Base-by-base conservation (phyloP, 2,329 filamentous ascomycete species). In the Raffaelea arxii region DNA sequence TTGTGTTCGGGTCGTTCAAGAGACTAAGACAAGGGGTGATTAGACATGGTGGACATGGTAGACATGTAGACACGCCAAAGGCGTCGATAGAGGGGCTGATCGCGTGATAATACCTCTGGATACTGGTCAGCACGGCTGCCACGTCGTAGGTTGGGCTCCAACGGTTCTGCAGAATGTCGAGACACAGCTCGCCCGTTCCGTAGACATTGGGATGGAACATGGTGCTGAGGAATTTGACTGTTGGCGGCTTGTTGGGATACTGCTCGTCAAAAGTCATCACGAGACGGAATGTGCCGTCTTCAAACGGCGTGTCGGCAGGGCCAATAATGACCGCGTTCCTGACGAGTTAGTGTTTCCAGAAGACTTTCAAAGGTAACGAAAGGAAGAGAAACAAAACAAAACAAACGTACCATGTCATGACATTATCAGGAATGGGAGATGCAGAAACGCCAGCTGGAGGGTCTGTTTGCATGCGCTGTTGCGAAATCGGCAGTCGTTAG, bases 171-270 rank as follows among this genome's bases (percentile, higher is more conserved):
- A 98, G 67, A 55, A 98, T 98, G 62, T 98, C 92, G 55, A 98
- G 70, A 62, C 92, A 98, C 43, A 98, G 75, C 70, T 98, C 92
- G 51, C 92, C 92, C 0, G 90, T 97, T 45, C 86, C 90, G 63
- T 98, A 98, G 48, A 98, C 92, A 61, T 98, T 98, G 18, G 92
- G 92, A 59, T 98, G 92, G 66, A 98, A 98, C 92, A 98, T 98
- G 64, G 92, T 82, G 66, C 87, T 94, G 64, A 98, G 94, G 65
- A 98, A 98, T 63, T 97, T 97, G 68, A 97, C 92, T 27, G 89
- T 86, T 0, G 92, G 92, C 5, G 92, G 92, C 65, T 97, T 97
- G 70, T 97, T 98, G 25, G 92, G 92, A 59, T 98, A 98, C 60
- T 95, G 90, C 65, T 98, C 92, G 63, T 97, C 92, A 58, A 98